phyloP scores from a whole-genome alignment of 495 filamentous ascomycete genomes.

The Thozetella sp. region DNA sequence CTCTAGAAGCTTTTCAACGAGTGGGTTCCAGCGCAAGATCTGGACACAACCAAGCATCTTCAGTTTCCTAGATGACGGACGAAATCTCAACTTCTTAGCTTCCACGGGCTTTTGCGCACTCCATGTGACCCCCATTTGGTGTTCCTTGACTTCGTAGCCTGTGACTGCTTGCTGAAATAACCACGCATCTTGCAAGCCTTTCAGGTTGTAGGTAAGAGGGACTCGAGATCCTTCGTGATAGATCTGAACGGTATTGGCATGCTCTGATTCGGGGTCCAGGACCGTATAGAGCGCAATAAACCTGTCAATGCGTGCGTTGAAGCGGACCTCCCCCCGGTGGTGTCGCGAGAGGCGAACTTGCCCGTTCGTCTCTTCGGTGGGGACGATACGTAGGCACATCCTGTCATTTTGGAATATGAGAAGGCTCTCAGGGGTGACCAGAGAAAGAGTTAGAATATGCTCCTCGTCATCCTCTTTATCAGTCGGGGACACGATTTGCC shows the following conservation, averaged over 20 bases:
- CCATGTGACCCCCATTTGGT: background rate
- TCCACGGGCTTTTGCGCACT: background rate
- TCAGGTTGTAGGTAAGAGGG: background rate
- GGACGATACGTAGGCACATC: background rate
- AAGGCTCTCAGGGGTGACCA: background rate
- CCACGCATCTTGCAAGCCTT: background rate
- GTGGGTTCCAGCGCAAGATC: too few relatives aligned
- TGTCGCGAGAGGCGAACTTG: background rate
- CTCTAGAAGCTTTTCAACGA: too few relatives aligned
- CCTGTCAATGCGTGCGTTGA: background rate
- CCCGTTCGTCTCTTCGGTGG: background rate
- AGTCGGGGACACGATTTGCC: background rate
- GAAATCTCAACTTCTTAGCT: background rate
- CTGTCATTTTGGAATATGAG: background rate
- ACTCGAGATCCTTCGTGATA: background rate
- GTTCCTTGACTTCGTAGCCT: background rate
- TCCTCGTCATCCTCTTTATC: background rate
- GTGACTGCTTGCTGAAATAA: background rate
- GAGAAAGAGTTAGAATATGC: background rate
- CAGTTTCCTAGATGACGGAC: background rate
- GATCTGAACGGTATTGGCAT: background rate
- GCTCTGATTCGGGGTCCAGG: background rate
- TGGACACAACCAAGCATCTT: background rate
- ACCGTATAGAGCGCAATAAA: background rate
- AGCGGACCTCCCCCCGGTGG: background rate